Evolutionary conservation across 1,139 yeast genomes (phyloP).

Genomic region (Suhomyces yuchorum): DNA sequence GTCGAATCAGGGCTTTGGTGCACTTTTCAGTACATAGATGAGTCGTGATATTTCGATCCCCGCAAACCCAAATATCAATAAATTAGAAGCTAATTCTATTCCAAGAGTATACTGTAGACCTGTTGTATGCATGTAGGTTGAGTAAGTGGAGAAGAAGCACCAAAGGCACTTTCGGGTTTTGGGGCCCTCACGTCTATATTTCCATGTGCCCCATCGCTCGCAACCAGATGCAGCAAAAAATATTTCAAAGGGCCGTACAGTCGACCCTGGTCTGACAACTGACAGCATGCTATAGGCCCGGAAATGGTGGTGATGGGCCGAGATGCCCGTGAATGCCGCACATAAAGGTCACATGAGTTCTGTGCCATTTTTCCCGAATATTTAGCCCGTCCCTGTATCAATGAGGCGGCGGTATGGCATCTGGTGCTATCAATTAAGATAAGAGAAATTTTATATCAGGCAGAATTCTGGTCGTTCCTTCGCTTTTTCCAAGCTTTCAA

Average conservation of each 20-base stretch:
- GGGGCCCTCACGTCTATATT: neutral
- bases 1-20: no score
- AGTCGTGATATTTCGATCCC: no score
- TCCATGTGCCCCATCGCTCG: neutral
- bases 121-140: no score
- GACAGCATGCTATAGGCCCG: neutral
- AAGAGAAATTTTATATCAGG: neutral
- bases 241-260: neutral
- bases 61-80: no score
- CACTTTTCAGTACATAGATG: no score
- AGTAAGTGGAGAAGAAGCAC: no score
- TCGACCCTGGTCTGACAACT: neutral
- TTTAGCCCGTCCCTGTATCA: neutral
- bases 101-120: no score
- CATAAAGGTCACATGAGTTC: no score
- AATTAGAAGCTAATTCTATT: no score
- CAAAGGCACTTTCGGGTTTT: no score
- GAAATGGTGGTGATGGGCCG: neutral
- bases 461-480: neutral
- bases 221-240: neutral
- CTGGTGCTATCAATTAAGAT: neutral
- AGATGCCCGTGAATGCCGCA: neutral
- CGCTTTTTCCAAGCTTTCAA: neutral
- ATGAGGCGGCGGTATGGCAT: neutral
- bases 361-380: no score